phyloP scores from a whole-genome alignment of 1,139 yeast species.

The Pichia inconspicua region DNA sequence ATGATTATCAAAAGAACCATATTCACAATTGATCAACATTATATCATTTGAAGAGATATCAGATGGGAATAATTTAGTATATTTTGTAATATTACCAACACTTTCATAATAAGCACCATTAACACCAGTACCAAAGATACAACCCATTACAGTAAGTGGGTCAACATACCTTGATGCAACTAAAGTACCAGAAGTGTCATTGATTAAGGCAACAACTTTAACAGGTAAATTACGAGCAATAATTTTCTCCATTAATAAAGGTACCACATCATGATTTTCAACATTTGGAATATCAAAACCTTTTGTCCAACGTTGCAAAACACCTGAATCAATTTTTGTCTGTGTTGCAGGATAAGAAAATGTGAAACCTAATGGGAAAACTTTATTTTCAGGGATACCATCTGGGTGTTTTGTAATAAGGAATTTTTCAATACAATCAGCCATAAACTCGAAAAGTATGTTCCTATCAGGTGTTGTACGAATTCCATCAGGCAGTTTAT shows the following conservation, averaged over 20 bases:
- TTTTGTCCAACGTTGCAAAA: slow-evolving; percentile 96
- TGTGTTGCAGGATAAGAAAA: slow-evolving; percentile 94
- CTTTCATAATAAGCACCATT: slow-evolving; percentile 94
- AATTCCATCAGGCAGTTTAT: slow-evolving; percentile 63
- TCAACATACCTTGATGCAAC: slow-evolving; percentile 95
- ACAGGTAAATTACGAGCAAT: slow-evolving; percentile 64
- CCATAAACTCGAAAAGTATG: slow-evolving; percentile 80
- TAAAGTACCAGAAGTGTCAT: slow-evolving; percentile 95
- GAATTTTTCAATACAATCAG: slow-evolving; percentile 64
- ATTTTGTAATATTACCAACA: slow-evolving; percentile 71
- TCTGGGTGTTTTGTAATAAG: slow-evolving; percentile 57
- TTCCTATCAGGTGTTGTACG: slow-evolving; percentile 72
- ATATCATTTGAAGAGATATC: slow-evolving; percentile 62
- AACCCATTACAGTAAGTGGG: slow-evolving; percentile 87
- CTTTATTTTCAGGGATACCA: slow-evolving; percentile 39
- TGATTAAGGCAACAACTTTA: slow-evolving; percentile 84
- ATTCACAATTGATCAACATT: slow-evolving; percentile 98
- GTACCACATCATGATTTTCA: slow-evolving; percentile 93
- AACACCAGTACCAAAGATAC: slow-evolving; percentile 97
- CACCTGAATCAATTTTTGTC: slow-evolving; percentile 72
- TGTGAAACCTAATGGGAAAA: slow-evolving; percentile 86
- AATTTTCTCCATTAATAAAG: slow-evolving; percentile 78
- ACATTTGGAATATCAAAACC: slow-evolving; percentile 94
- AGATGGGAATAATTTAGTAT: slow-evolving; percentile 58
- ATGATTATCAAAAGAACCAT: slow-evolving; percentile 96